Evolutionary conservation across 2,329 filamentous ascomycete genomes (phyloP), one percentile per base, ranked within the genome.

Genomic region (Juglanconis sp.): DNA sequence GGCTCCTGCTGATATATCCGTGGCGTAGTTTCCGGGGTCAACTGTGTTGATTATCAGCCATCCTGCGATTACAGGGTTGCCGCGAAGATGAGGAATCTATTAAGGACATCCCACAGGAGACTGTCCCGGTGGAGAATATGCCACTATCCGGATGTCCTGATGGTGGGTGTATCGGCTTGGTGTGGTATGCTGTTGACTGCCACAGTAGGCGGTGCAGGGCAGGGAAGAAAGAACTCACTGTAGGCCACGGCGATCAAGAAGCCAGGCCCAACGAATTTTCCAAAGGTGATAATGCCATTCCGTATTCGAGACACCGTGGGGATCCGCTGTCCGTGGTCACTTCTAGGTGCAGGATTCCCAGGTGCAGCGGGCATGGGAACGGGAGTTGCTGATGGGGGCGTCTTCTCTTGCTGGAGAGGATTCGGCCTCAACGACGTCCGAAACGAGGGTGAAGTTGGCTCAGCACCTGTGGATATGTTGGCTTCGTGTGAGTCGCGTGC

Each of bases 11-110:
- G 86, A 83, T 52, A 90, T 84, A 70, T 87, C 87, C 24, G 88
- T 90, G 1, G 87, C 80, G 69, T 90, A 91, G 71, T 91, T 90
- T 61, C 86, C 86, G 54, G 80, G 83, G 63, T 85, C 83, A 65
- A 85, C 79, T 81, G 53, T 31, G 7, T 35, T 3, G 13, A 36
- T 2, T 44, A 61, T 62, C 32, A 63, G 56, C 2, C 10, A 4
- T 17, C 17, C n/a, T 42, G 9, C 53, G 10, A 13, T 42, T 15
- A 10, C 10, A 11, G 10, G 11, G 38, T 10, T 42, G 4, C 38
- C 35, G n/a, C 38, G 15, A 35, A 10, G 3, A 17, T 10, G 2
- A 15, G 13, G 2, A 44, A 15, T 15, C n/a, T 46, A n/a, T 24
- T 4, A 47, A 42, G 5, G 24, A 6, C 13, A 32, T 10, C 35